Evolutionary conservation across 352 stramenopile species (phyloP).

Genomic region (Globisporangium heterothallicum): DNA sequence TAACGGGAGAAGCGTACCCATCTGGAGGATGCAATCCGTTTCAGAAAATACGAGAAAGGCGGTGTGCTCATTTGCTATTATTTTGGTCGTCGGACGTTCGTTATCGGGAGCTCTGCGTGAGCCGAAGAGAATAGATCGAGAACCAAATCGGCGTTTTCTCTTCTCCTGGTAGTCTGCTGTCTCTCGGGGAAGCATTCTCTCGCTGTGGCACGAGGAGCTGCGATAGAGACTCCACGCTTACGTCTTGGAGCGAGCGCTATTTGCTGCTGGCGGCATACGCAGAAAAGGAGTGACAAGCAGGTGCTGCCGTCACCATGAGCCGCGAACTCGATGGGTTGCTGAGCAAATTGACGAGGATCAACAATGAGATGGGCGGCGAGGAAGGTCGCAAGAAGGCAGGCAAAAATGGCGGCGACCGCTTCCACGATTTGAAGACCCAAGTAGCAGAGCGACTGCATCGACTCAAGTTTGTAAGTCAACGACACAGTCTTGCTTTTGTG

Average conservation of each 20-base stretch:
- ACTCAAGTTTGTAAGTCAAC: conserved; percentile 57
- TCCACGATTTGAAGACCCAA: conserved; percentile 78
- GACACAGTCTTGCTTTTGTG: background rate
- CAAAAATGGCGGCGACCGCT: conserved; percentile 59
- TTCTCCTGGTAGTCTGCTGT: too few species aligned
- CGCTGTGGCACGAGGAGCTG: background rate
- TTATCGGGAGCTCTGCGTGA: too few species aligned
- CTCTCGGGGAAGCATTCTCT: too few species aligned
- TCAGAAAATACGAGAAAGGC: background rate
- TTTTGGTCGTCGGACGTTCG: too few species aligned
- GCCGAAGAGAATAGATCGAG: too few species aligned
- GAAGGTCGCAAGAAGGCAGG: conserved; percentile 66
- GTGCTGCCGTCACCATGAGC: conserved; percentile 35
- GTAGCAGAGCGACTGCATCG: conserved; percentile 72
- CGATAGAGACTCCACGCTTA: background rate
- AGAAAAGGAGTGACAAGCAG: background rate
- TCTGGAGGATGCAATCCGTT: conserved; percentile 1
- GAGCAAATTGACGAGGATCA: conserved; percentile 68
- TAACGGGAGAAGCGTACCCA: background rate
- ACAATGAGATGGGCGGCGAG: conserved; percentile 74
- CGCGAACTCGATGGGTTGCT: conserved; percentile 74
- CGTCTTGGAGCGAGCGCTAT: background rate
- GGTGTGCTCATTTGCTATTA: too few species aligned
- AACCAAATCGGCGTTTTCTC: too few species aligned
- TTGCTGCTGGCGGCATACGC: background rate